Base-by-base conservation (phyloP, 169 alveolate genomes). In the Eimeria sp. region DNA sequence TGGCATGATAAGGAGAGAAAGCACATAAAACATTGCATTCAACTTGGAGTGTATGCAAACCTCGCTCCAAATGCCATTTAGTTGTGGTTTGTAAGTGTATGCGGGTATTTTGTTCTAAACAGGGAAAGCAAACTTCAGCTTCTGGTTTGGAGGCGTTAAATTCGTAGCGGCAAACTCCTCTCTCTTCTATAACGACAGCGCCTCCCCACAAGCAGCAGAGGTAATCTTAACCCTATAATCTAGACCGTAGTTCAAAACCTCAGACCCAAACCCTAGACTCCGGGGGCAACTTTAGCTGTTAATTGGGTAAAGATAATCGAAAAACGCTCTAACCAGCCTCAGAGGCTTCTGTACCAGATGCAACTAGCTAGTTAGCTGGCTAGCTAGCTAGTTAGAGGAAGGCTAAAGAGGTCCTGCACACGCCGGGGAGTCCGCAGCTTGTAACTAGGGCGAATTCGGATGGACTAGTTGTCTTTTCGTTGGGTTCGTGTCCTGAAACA, bases 91-190 rank as follows among this genome's bases (percentile, higher is more conserved):
- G n/a, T 43, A 40, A 43, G 13, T 76, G 20, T 43, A 16, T 11
- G 40, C 2, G 22, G 11, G 13, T 40, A 43, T 76, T 76, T 43
- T 82, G 16, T 40, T 5, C 27, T 47, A 4, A 27, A 27, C 63
- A 82, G 90, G 90, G 20, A 82, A 82, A 47, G 72, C 54, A 16
- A 9, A 82, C 90, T 82, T 25, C 57, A 82, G 90, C 57, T 82
- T 82, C 27, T 82, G 90, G 90, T 47, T 82, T n/a, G 90, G 90
- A 25, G 90, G 90, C 22, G 73, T 82, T 9, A 82, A 82, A 27
- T 82, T 82, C 49, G 90, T 82, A 2, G 73, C 30, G 7, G 90
- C 90, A 0, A 82, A 82, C 27, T 82, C 90, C 14, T 82, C 73
- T 10, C 72, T 82, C 34, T 49, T 82, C 70, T 82, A 82, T 54